These are phyloP conservation scores for Celoporthe dispersa DNA, from an alignment of 2,329 filamentous ascomycete species.

Conservation along the genomic window DNA sequence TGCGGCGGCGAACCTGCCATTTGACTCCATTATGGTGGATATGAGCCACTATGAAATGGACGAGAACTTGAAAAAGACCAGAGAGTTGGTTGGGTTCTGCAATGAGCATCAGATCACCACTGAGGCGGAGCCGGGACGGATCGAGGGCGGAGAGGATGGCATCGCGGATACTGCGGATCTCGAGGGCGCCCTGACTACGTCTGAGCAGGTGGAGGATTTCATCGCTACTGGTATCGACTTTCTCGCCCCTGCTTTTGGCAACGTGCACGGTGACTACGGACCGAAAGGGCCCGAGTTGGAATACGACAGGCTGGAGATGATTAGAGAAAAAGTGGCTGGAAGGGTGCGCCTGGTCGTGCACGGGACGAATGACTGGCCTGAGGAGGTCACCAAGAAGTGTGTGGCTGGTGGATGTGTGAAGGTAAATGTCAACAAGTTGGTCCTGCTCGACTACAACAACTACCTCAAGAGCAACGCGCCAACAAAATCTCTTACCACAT, in stretches of 20 bases:
- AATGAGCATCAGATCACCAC: constrained; percentile 66
- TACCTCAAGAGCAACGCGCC: constrained; percentile 23
- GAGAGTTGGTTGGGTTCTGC: constrained; percentile 65
- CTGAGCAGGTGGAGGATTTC: constrained; percentile 72
- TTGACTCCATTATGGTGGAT: constrained; percentile 76
- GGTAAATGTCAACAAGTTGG: constrained; percentile 42
- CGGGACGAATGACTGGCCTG: constrained; percentile 51
- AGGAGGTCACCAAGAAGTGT: constrained; percentile 49
- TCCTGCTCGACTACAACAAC: constrained; percentile 26
- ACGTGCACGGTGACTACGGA: constrained; percentile 76
- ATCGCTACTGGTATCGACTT: constrained; percentile 73
- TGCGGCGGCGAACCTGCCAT: constrained; percentile 58
- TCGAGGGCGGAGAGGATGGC: constrained; percentile 68
- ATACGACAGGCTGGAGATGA: constrained; percentile 53
- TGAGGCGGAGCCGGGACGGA: constrained; percentile 69
- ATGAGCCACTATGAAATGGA: constrained; percentile 73
- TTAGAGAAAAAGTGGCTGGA: constrained; percentile 49
- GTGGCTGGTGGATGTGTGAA: constrained; percentile 52
- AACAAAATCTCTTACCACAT: constrained; percentile 17
- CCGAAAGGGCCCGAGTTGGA: constrained; percentile 66
- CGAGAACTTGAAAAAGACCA: constrained; percentile 66
- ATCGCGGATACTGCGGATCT: constrained; percentile 62
- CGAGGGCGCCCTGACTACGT: constrained; percentile 62
- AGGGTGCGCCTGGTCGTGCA: constrained; percentile 52
- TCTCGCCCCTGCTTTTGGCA: constrained; percentile 76